These are phyloP conservation scores for Macadamia tetraphylla DNA, from an alignment of 164 flowering plant species.

Conservation along the genomic window DNA sequence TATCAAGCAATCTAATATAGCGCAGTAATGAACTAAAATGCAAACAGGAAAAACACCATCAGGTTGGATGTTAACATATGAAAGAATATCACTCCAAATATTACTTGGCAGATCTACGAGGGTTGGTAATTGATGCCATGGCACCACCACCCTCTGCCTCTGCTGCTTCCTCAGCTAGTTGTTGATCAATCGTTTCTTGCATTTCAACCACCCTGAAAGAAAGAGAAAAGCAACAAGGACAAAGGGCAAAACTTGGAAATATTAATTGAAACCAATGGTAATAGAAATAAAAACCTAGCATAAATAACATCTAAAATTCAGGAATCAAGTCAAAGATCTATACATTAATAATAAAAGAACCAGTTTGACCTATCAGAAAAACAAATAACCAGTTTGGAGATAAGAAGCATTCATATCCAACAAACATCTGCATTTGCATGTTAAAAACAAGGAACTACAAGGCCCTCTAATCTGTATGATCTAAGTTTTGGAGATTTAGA, in stretches of 20 bases:
- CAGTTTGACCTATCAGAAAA: no score
- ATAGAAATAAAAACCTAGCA: neutral
- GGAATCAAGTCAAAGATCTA: no score
- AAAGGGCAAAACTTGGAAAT: neutral
- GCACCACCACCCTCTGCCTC: slow-evolving; percentile 96
- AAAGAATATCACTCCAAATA: slow-evolving; percentile 3
- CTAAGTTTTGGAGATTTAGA: no score
- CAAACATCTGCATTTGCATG: no score
- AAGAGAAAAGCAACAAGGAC: neutral
- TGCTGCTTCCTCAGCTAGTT: slow-evolving; percentile 95
- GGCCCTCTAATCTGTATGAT: no score
- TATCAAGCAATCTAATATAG: neutral
- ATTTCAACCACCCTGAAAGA: slow-evolving; percentile 85
- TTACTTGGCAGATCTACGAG: slow-evolving; percentile 82
- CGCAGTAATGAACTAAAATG: neutral
- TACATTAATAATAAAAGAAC: no score
- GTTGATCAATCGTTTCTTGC: slow-evolving; percentile 97
- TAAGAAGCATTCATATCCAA: no score
- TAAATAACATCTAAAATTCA: neutral
- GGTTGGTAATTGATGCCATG: slow-evolving; percentile 75
- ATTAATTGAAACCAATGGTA: neutral
- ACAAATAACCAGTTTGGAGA: no score
- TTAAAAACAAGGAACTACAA: no score
- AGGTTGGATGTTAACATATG: neutral
- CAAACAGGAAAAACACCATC: neutral